A percentile compares a stretch with the other conserved stretches of the same genome.
These are phyloP conservation scores for Salvia rosmarinus DNA, from an alignment of 257 asterid species.

Conservation along the genomic window DNA sequence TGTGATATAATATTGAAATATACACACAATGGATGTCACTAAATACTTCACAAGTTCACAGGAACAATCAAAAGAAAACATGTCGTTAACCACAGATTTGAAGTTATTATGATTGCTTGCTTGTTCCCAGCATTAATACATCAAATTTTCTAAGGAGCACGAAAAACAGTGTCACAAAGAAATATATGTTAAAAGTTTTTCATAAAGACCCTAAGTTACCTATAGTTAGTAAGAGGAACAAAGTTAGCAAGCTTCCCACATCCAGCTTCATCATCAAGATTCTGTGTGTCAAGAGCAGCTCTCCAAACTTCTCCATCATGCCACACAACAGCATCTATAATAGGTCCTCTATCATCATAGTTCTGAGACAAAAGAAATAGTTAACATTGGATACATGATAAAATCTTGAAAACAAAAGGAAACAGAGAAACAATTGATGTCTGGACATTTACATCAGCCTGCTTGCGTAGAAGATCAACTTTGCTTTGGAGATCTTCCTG, in stretches of 20 bases:
- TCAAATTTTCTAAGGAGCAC: conserved; percentile 20
- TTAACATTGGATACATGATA: conserved; percentile 33
- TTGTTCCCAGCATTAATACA: conserved; percentile 12
- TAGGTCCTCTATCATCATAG: conserved; percentile 94
- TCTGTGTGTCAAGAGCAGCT: conserved; percentile 94
- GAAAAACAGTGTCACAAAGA: conserved; percentile 25
- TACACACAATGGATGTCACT: not conserved
- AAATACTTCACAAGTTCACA: not conserved
- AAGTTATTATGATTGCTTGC: conserved; percentile 6
- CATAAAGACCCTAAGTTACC: conserved; percentile 49
- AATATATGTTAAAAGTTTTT: conserved; percentile 17
- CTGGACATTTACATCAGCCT: conserved; percentile 65
- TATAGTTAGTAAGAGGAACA: conserved; percentile 88
- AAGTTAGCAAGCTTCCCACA: conserved; percentile 84
- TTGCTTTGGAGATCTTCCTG: conserved; percentile 87
- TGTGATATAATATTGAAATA: conserved; percentile 2
- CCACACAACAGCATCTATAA: conserved; percentile 98
- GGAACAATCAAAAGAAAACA: conserved; percentile 18
- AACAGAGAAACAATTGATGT: conserved; percentile 14
- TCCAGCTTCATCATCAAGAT: conserved; percentile 81
- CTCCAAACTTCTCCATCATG: conserved; percentile 97
- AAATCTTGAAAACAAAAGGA: conserved; percentile 29
- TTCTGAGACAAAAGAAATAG: conserved; percentile 47
- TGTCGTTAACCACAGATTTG: not conserved
- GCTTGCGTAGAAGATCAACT: conserved; percentile 91